phyloP scores from a whole-genome alignment of 768 basidiomycete species.

The Rhizopogon vesiculosus region DNA sequence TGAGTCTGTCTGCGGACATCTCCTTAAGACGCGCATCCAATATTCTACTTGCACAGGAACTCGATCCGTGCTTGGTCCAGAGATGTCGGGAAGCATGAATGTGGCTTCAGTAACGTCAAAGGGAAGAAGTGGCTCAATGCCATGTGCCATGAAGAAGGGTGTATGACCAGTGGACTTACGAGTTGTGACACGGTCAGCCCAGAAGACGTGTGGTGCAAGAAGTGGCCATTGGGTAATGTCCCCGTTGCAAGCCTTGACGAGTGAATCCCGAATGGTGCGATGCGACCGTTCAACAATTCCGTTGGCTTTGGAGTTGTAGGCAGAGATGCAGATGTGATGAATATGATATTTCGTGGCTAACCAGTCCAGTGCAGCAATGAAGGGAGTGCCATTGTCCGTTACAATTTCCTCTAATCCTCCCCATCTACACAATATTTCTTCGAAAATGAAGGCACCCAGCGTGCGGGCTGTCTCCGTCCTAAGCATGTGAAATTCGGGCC shows the following conservation, averaged over 20 bases:
- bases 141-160: constrained; percentile 16
- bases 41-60: too few relatives aligned
- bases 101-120: constrained; percentile 26
- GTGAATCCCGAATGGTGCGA: constrained; percentile 24
- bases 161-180: constrained; percentile 15
- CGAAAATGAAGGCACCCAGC: not conserved
- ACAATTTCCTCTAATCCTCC: constrained; percentile 32
- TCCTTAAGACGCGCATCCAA: too few relatives aligned
- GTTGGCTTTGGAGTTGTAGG: constrained; percentile 37
- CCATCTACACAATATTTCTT: constrained; percentile 27
- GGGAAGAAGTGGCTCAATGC: constrained; percentile 21
- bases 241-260: constrained; percentile 29
- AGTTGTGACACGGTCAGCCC: constrained; percentile 29
- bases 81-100: constrained; percentile 24
- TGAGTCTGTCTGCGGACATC: too few relatives aligned
- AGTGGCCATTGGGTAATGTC: constrained; percentile 26
- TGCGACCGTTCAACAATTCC: constrained; percentile 27
- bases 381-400: constrained; percentile 35
- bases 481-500: too few relatives aligned
- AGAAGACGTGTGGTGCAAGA: constrained; percentile 1
- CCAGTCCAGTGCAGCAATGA: constrained; percentile 15
- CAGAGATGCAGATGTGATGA: constrained; percentile 32
- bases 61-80: too few relatives aligned
- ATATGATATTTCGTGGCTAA: constrained; percentile 25
- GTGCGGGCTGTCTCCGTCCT: too few relatives aligned